These are phyloP conservation scores for Coniosporium tulheliwenetii DNA, from an alignment of 2,329 filamentous ascomycete species.

Conservation along the genomic window DNA sequence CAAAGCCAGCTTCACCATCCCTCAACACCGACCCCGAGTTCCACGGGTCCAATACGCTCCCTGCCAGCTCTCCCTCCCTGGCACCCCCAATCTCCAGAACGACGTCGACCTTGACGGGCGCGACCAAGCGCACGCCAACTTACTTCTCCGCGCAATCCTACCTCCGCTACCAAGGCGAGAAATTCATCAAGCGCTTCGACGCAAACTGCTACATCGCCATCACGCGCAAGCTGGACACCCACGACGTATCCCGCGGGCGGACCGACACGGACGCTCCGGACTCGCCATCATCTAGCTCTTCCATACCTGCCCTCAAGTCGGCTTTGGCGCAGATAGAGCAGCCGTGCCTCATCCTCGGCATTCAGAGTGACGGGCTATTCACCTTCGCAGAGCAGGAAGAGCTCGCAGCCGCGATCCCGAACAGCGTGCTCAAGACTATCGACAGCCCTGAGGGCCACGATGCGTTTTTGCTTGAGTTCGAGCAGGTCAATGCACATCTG, in stretches of 20 bases:
- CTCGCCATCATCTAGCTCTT: slow-evolving; percentile 15
- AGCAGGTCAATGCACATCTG: slow-evolving; percentile 86
- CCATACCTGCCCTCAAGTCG: slow-evolving; percentile 38
- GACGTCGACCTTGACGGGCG: slow-evolving; percentile 11
- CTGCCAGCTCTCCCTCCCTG: slow-evolving; percentile 10
- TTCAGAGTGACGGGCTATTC: slow-evolving; percentile 90
- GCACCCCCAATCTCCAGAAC: slow-evolving; percentile 5
- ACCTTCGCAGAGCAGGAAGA: slow-evolving; percentile 95
- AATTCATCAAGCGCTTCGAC: slow-evolving; percentile 95
- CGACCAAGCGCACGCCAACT: slow-evolving; percentile 35
- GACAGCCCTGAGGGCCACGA: slow-evolving; percentile 93
- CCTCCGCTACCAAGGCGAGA: slow-evolving; percentile 85
- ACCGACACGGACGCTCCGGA: slow-evolving; percentile 13
- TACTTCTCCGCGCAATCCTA: slow-evolving; percentile 98
- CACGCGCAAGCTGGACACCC: slow-evolving; percentile 92
- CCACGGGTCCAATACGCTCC: slow-evolving; percentile 21
- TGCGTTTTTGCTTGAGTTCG: slow-evolving; percentile 89
- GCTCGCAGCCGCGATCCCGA: slow-evolving; percentile 64
- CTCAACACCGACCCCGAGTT: slow-evolving; percentile 28
- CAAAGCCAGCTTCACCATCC: slow-evolving; percentile 6
- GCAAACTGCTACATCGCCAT: slow-evolving; percentile 99
- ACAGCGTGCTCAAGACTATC: slow-evolving; percentile 68
- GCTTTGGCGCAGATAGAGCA: slow-evolving; percentile 75
- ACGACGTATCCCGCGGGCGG: slow-evolving; percentile 77
- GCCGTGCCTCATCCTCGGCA: slow-evolving; percentile 80